Evolutionary conservation across 371 early-diverging fungal species (phyloP).

Genomic region (Syncephalastrum contaminatum): DNA sequence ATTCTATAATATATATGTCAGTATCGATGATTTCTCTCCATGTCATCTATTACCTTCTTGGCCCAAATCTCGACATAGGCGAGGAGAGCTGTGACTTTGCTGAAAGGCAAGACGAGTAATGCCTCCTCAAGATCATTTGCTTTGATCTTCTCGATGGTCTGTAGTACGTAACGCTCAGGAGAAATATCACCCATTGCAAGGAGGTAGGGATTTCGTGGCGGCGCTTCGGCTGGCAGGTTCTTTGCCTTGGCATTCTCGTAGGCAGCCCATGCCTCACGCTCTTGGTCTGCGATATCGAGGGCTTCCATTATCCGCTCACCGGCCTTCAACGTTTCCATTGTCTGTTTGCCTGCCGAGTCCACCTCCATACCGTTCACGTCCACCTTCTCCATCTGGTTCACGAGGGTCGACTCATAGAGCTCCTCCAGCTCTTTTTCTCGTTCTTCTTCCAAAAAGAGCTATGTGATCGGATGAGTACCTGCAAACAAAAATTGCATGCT

Average conservation of each 20-base stretch:
- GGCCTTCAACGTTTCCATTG: conserved; percentile 88
- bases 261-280: conserved; percentile 66
- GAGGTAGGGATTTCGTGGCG: conserved; percentile 69
- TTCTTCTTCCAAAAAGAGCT: conserved; percentile 93
- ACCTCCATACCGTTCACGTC: conserved; percentile 60
- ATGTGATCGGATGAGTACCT: conserved; percentile 7
- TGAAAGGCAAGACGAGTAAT: conserved; percentile 82
- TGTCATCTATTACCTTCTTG: conserved; percentile 53
- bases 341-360: conserved; percentile 80
- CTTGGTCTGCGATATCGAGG: conserved; percentile 83
- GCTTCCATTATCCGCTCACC: conserved; percentile 93
- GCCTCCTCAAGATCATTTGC: conserved; percentile 88
- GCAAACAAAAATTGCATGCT: not conserved
- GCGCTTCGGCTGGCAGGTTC: conserved; percentile 53
- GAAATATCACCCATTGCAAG: conserved; percentile 68
- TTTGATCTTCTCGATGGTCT: conserved; percentile 71
- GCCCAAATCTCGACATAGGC: conserved; percentile 78
- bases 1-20: conserved; percentile 39
- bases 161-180: conserved; percentile 82
- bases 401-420: conserved; percentile 75
- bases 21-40: not conserved
- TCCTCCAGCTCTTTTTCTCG: conserved; percentile 92
- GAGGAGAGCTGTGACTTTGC: conserved; percentile 73
- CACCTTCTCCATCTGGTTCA: conserved; percentile 64
- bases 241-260: conserved; percentile 58